These are phyloP conservation scores for Trichoderma sp. DNA, from an alignment of 2,329 filamentous ascomycete species.

Conservation along the genomic window DNA sequence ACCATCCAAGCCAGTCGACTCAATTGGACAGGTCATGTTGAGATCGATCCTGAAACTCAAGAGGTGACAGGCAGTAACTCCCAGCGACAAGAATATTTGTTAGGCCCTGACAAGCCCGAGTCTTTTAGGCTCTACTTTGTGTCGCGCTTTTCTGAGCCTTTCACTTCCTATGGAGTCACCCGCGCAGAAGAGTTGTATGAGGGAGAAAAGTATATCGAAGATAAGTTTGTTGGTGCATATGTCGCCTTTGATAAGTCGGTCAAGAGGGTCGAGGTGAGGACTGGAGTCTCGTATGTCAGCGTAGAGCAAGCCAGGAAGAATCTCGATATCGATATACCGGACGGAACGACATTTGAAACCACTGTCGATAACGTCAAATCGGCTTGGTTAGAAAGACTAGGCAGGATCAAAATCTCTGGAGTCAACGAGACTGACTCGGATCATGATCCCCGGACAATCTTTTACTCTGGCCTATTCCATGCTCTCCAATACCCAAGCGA, in stretches of 20 bases:
- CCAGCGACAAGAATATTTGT: constrained; percentile 47
- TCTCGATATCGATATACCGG: constrained; percentile 45
- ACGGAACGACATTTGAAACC: constrained; percentile 38
- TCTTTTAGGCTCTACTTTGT: constrained; percentile 50
- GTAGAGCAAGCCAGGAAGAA: constrained; percentile 49
- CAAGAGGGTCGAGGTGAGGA: constrained; percentile 45
- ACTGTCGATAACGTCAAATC: constrained; percentile 43
- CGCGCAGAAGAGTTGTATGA: constrained; percentile 33
- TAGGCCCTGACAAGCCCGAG: constrained; percentile 44
- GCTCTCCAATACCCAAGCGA: constrained; percentile 50
- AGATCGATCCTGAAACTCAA: constrained; percentile 37
- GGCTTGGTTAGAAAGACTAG: constrained; percentile 48
- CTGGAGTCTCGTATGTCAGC: constrained; percentile 49
- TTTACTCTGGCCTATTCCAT: constrained; percentile 49
- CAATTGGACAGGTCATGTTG: constrained; percentile 48
- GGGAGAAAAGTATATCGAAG: constrained; percentile 29
- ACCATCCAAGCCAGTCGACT: constrained; percentile 46
- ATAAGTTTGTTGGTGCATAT: constrained; percentile 43
- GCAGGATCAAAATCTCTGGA: constrained; percentile 44
- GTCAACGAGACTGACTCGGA: constrained; percentile 42
- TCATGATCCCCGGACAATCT: constrained; percentile 47
- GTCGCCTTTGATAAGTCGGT: constrained; percentile 38
- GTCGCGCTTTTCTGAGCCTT: constrained; percentile 47
- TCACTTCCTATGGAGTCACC: constrained; percentile 40
- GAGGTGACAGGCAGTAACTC: constrained; percentile 48